Evolutionary conservation across 257 asterid genomes (phyloP).

Genomic region (Gentiana straminea): DNA sequence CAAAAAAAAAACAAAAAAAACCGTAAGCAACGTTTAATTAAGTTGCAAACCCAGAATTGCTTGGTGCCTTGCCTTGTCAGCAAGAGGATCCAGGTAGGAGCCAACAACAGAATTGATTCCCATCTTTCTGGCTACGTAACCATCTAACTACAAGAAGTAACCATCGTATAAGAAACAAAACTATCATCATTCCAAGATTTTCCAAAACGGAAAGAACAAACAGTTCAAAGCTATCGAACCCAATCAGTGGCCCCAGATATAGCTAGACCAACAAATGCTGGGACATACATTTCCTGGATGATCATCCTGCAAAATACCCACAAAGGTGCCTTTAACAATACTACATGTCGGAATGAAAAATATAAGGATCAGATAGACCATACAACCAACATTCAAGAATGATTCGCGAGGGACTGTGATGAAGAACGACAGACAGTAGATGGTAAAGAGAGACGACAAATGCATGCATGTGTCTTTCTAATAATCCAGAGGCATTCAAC

Average conservation of each 20-base stretch:
- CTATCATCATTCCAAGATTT: conserved; percentile 1
- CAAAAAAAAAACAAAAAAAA: conserved; percentile 1
- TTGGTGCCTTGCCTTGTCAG: conserved; percentile 64
- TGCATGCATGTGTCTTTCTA: too few species aligned
- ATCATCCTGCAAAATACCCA: conserved; percentile 70
- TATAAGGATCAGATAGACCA: too few species aligned
- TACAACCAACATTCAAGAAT: too few species aligned
- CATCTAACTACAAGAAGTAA: conserved; percentile 64
- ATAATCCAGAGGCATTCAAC: too few species aligned
- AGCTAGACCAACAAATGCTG: conserved; percentile 78
- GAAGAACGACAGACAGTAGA: too few species aligned
- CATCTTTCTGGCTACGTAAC: conserved; percentile 91
- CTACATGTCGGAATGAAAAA: too few species aligned
- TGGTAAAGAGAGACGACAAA: too few species aligned
- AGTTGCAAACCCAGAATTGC: too few species aligned
- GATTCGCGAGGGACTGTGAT: too few species aligned
- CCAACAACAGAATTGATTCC: conserved; percentile 81
- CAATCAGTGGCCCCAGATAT: conserved; percentile 90
- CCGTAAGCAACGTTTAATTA: too few species aligned
- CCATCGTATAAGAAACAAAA: conserved; percentile 7
- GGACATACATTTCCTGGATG: conserved; percentile 66
- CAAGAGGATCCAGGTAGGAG: conserved; percentile 98
- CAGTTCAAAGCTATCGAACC: conserved; percentile 32
- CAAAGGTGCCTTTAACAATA: neutral
- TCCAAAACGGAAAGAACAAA: conserved; percentile 6